Conservation (phyloP, 768 basidiomycete genomes). For the Mrakia frigida region DNA sequence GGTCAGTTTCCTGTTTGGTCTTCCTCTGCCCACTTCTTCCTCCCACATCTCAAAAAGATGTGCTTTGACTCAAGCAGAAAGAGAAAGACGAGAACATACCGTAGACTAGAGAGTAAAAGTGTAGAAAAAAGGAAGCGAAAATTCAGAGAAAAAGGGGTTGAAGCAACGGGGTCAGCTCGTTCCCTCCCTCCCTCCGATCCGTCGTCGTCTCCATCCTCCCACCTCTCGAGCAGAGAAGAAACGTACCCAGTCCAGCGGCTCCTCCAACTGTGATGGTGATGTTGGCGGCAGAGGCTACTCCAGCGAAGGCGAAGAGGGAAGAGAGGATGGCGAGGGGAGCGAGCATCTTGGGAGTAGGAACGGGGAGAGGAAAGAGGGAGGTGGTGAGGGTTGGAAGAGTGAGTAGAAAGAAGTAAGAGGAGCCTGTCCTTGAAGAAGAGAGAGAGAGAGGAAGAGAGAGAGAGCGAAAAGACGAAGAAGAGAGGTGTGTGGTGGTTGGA, state of each 20-base stretch:
- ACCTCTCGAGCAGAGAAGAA: not conserved
- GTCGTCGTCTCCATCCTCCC: not conserved
- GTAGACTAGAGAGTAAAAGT: not conserved
- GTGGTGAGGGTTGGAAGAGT: not conserved
- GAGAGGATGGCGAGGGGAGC: not conserved
- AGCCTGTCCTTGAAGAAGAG: not conserved
- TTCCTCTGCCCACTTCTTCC: no score
- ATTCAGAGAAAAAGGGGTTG: not conserved
- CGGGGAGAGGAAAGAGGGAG: not conserved
- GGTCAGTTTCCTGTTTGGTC: not conserved
- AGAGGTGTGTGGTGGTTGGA: not conserved
- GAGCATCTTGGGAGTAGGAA: slow-evolving; percentile 11
- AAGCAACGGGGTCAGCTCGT: not conserved
- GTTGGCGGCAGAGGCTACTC: not conserved
- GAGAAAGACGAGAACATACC: not conserved
- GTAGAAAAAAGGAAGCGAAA: not conserved
- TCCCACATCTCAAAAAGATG: no score
- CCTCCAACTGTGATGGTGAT: not conserved
- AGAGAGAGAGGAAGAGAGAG: not conserved
- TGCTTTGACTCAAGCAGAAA: not conserved
- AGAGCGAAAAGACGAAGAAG: not conserved
- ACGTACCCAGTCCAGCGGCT: not conserved
- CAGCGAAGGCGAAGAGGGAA: not conserved
- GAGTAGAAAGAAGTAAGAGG: not conserved
- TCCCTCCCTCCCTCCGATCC: no score